These are phyloP conservation scores for Talaromyces sp. DNA, from an alignment of 2,329 filamentous ascomycete species.

Conservation along the genomic window DNA sequence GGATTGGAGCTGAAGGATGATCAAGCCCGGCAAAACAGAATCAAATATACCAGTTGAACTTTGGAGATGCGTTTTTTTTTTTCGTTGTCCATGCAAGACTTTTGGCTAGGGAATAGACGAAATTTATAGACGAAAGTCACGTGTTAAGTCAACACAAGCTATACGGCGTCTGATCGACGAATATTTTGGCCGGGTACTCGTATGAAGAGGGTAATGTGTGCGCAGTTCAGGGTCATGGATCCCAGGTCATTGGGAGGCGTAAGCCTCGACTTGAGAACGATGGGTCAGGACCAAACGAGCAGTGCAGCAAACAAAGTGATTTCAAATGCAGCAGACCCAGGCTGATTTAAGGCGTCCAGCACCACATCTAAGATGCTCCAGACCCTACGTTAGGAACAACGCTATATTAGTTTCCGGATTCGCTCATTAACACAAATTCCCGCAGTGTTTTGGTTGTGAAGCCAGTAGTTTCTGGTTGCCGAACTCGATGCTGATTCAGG, in stretches of 20 bases:
- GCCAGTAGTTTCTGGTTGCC: not conserved
- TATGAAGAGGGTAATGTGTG: too few relatives aligned
- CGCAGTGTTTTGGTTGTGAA: not conserved
- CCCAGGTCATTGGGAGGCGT: not conserved
- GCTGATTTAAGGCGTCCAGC: not conserved
- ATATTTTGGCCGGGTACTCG: not conserved
- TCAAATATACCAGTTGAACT: too few relatives aligned
- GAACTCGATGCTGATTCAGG: too few relatives aligned
- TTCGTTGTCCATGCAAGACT: not conserved
- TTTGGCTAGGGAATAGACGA: not conserved
- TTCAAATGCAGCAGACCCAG: not conserved
- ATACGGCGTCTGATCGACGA: not conserved
- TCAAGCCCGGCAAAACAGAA: not conserved
- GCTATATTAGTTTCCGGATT: not conserved
- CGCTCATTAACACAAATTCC: not conserved
- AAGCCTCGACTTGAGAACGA: not conserved
- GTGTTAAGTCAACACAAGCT: not conserved
- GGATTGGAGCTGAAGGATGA: not conserved
- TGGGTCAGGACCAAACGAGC: not conserved
- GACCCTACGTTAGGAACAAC: not conserved
- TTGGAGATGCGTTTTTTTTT: not conserved
- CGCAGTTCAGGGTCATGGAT: not conserved
- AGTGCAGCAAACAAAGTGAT: not conserved
- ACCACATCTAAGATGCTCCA: not conserved
- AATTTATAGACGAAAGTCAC: not conserved